phyloP scores from a whole-genome alignment of 257 asterid species.

The Solanum stenotomum region DNA sequence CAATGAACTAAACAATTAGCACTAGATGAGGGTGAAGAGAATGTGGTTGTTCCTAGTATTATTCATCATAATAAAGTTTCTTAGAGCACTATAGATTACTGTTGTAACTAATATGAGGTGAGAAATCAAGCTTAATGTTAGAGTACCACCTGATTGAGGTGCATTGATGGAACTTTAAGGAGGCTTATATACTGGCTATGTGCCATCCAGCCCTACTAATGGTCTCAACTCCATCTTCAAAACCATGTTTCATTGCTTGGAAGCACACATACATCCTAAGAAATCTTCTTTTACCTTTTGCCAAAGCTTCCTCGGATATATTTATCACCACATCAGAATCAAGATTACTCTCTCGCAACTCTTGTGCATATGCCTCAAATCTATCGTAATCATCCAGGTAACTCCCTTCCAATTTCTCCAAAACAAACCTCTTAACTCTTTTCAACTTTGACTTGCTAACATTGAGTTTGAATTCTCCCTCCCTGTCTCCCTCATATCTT shows the following conservation, averaged over 20 bases:
- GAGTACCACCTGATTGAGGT: too few species aligned
- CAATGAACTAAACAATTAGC: not conserved
- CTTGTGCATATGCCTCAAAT: not conserved
- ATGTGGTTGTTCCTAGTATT: not conserved
- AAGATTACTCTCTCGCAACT: not conserved
- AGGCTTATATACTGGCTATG: too few species aligned
- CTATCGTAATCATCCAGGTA: not conserved
- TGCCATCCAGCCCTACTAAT: not conserved
- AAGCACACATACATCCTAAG: not conserved
- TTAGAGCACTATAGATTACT: too few species aligned
- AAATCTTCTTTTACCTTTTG: not conserved
- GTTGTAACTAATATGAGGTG: too few species aligned
- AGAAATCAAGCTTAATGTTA: too few species aligned
- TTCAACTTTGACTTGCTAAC: not conserved
- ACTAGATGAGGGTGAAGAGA: not conserved
- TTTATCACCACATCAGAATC: not conserved
- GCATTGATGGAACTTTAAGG: too few species aligned
- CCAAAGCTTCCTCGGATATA: not conserved
- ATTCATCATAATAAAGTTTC: not conserved
- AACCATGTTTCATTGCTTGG: not conserved
- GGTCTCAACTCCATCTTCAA: not conserved
- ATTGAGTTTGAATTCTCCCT: not conserved
- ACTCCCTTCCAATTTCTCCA: not conserved
- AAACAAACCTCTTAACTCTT: not conserved
- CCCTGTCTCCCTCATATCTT: not conserved